A percentile compares a stretch with the other conserved stretches of the same genome.
Evolutionary conservation across 169 alveolate genomes (phyloP).

Genomic region (Cryptosporidium sp.): DNA sequence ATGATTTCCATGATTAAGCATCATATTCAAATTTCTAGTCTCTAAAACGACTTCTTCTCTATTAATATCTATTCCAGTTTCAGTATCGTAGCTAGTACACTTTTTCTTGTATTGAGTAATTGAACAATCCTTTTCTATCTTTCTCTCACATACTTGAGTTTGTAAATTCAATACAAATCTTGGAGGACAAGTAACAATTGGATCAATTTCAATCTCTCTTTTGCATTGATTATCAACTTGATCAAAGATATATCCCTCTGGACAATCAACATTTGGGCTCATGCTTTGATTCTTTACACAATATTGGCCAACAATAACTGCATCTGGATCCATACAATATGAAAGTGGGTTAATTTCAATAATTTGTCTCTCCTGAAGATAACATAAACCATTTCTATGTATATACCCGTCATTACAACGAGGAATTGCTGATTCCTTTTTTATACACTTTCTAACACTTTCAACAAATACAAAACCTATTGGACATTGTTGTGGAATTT

Average conservation of each 20-base stretch:
- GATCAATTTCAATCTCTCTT: conserved; percentile 39
- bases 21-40: conserved; percentile 13
- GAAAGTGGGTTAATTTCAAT: conserved; percentile 14
- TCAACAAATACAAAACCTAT: conserved; percentile 25
- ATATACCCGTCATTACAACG: conserved; percentile 41
- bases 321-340: conserved; percentile 61
- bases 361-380: conserved; percentile 18
- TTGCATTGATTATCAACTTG: conserved; percentile 25
- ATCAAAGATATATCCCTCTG: conserved; percentile 4
- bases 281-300: conserved; percentile 32
- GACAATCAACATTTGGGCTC: conserved; percentile 42
- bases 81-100: conserved; percentile 20
- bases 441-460: conserved; percentile 20
- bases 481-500: conserved; percentile 50
- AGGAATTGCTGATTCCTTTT: conserved; percentile 9
- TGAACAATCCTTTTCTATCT: conserved; percentile 62
- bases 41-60: background rate
- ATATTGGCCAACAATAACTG: conserved; percentile 47
- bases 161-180: conserved; percentile 24
- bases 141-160: conserved; percentile 44
- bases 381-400: conserved; percentile 32
- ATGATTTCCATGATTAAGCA: conserved; percentile 22
- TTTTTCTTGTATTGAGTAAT: conserved; percentile 36
- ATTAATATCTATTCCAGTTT: background rate
- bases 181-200: conserved; percentile 69